phyloP scores from a whole-genome alignment of 352 stramenopile genomes.

The Pythium biforme region DNA sequence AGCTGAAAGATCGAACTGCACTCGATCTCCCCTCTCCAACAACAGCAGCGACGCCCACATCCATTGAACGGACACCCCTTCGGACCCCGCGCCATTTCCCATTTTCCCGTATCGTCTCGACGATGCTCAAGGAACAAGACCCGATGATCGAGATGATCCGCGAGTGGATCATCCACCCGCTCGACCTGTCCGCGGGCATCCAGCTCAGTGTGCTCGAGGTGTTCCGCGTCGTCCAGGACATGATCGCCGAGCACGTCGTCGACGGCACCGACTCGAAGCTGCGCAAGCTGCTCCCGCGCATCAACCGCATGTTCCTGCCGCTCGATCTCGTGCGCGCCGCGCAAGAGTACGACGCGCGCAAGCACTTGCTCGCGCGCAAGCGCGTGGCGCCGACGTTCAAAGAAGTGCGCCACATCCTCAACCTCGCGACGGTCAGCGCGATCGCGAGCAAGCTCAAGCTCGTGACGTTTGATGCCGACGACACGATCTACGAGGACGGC shows the following conservation, averaged over 20 bases:
- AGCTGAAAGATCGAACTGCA: too few relatives aligned
- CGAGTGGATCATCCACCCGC: constrained; percentile 80
- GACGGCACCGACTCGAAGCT: constrained; percentile 42
- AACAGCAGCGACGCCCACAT: neutral
- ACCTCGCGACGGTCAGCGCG: constrained; percentile 72
- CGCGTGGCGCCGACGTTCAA: constrained; percentile 83
- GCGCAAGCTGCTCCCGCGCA: constrained; percentile 56
- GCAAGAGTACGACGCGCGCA: constrained; percentile 67
- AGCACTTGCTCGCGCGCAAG: constrained; percentile 73
- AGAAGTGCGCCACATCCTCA: constrained; percentile 83
- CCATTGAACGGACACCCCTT: neutral
- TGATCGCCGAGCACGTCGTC: constrained; percentile 72
- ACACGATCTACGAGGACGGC: constrained; percentile 87
- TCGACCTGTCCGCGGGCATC: constrained; percentile 55
- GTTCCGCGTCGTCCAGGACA: constrained; percentile 71
- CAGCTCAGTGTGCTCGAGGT: constrained; percentile 66
- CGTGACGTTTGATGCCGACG: constrained; percentile 84
- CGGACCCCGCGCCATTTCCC: neutral
- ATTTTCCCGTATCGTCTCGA: neutral
- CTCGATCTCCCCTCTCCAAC: too few relatives aligned
- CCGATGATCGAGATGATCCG: constrained; percentile 84
- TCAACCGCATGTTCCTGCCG: constrained; percentile 72
- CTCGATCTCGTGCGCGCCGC: constrained; percentile 67
- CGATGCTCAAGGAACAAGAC: constrained; percentile 85
- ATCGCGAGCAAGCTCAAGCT: constrained; percentile 77